Percentiles rank a stretch among this genome's conserved stretches.
These are phyloP conservation scores for Lodderomyces beijingensis DNA, from an alignment of 1,139 yeast species.

Conservation along the genomic window DNA sequence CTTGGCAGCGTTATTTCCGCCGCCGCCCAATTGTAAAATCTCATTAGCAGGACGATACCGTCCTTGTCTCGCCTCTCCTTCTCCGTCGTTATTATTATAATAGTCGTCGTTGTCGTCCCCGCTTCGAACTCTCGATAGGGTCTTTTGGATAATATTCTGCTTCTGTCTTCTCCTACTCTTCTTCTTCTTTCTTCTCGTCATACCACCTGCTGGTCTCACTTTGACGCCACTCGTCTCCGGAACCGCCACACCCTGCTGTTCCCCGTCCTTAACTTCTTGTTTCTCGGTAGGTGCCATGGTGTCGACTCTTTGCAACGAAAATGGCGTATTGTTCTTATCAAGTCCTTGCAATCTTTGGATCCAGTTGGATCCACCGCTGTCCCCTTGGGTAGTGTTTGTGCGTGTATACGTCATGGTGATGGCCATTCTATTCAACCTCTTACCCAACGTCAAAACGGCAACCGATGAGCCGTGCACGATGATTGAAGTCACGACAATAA, in stretches of 20 bases:
- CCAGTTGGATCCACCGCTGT: conserved; percentile 57
- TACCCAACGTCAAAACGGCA: conserved; percentile 87
- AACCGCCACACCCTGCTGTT: conserved; percentile 12
- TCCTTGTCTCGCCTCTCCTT: conserved; percentile 15
- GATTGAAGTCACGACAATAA: conserved; percentile 80
- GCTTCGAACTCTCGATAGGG: conserved; percentile 25
- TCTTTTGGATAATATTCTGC: conserved; percentile 26
- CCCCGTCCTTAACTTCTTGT: conserved; percentile 9
- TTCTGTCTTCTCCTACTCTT: conserved; percentile 30
- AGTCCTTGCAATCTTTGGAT: conserved; percentile 79
- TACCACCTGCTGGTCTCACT: conserved; percentile 81
- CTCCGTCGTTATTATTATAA: background rate
- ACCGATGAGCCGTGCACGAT: conserved; percentile 96
- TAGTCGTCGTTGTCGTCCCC: conserved; percentile 24
- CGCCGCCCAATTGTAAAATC: conserved; percentile 43
- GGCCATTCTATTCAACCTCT: conserved; percentile 85
- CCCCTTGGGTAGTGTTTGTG: conserved; percentile 52
- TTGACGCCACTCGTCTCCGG: conserved; percentile 61
- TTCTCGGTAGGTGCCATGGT: conserved; percentile 38
- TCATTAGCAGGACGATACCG: conserved; percentile 40
- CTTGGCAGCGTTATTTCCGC: conserved; percentile 5
- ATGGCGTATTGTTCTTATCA: conserved; percentile 67
- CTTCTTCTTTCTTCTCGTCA: conserved; percentile 46
- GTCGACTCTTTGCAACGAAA: conserved; percentile 78
- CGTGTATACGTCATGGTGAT: conserved; percentile 84